Evolutionary conservation across 2,329 filamentous ascomycete genomes (phyloP).

Genomic region (Fusarium mundagurra): DNA sequence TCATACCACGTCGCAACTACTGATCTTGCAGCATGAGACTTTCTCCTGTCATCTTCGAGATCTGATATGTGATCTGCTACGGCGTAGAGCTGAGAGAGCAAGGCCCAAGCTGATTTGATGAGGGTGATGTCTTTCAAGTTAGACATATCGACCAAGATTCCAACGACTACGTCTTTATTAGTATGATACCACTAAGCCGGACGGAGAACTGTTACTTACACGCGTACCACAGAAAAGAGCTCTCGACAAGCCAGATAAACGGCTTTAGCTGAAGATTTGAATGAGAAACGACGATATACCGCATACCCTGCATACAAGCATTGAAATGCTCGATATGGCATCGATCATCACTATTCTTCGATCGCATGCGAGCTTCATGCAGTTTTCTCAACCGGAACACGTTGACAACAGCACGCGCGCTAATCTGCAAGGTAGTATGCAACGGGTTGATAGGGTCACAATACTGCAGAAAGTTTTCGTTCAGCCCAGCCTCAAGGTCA

Average conservation of each 20-base stretch:
- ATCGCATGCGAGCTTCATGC: not conserved
- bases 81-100: not conserved
- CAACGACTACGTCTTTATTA: not conserved
- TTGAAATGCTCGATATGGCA: slow-evolving; percentile 18
- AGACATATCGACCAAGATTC: slow-evolving; percentile 15
- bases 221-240: slow-evolving; percentile 9
- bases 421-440: not conserved
- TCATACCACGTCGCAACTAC: slow-evolving; percentile 21
- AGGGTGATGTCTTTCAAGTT: not conserved
- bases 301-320: slow-evolving; percentile 14
- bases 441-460: slow-evolving; percentile 13
- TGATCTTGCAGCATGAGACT: slow-evolving; percentile 9
- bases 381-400: slow-evolving; percentile 6
- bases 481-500: not conserved
- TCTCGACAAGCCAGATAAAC: not conserved
- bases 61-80: not conserved
- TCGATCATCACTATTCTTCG: not conserved
- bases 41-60: slow-evolving; percentile 7
- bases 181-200: fast-evolving
- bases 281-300: not conserved
- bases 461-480: slow-evolving; percentile 18
- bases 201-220: not conserved
- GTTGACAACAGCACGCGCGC: slow-evolving; percentile 1
- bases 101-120: slow-evolving; percentile 6
- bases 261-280: not conserved